Evolutionary conservation across 176 grass and related monocot species (phyloP).

Genomic region (Paspalum vaginatum): DNA sequence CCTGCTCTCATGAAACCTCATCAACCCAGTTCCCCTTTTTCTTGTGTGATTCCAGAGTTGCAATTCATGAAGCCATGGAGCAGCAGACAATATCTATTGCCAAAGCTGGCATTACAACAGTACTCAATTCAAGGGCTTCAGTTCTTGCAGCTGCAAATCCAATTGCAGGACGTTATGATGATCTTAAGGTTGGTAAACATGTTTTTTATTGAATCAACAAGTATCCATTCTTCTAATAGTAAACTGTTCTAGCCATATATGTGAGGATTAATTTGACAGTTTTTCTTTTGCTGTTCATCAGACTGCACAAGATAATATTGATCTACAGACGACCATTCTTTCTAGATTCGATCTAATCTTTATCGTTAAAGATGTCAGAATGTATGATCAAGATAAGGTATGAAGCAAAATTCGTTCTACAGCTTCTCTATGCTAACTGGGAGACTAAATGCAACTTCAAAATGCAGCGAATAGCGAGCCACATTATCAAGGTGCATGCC

Average conservation of each 20-base stretch:
- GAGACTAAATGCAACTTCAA: slow-evolving; percentile 20
- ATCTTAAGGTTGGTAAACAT: slow-evolving; percentile 69
- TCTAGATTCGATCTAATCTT: slow-evolving; percentile 98
- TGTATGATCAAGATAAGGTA: slow-evolving; percentile 95
- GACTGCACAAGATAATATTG: slow-evolving; percentile 97
- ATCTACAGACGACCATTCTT: slow-evolving; percentile 97
- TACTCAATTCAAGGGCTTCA: slow-evolving; percentile 94
- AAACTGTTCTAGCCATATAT: background rate
- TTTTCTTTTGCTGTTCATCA: slow-evolving; percentile 42
- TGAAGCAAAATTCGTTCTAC: slow-evolving; percentile 24
- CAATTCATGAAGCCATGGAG: slow-evolving; percentile 99
- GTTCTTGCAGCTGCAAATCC: slow-evolving; percentile 99
- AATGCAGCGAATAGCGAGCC: slow-evolving; percentile 74
- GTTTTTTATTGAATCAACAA: background rate
- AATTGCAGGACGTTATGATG: slow-evolving; percentile 85
- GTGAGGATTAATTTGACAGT: slow-evolving; percentile 5
- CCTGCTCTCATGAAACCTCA: background rate
- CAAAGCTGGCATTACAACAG: slow-evolving; percentile 98
- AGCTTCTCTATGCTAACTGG: background rate
- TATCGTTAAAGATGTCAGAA: slow-evolving; percentile 95
- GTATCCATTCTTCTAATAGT: background rate
- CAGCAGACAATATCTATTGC: slow-evolving; percentile 99
- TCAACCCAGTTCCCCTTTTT: background rate
- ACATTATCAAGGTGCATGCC: slow-evolving; percentile 97
- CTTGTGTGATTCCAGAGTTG: slow-evolving; percentile 63